Conservation (phyloP, 805 yeast species). For the Debaryomyces tyrocola region DNA sequence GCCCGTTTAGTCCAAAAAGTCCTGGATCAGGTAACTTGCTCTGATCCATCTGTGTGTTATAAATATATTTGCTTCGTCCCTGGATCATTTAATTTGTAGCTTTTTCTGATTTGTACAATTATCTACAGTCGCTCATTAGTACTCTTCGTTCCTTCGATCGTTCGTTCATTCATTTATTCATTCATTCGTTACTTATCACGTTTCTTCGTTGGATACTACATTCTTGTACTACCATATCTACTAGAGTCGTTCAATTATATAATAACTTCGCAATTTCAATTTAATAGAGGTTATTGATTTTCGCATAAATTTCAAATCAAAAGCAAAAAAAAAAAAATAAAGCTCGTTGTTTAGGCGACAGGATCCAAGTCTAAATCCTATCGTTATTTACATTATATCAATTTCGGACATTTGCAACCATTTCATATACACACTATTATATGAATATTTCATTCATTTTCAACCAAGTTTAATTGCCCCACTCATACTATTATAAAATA, state of each 20-base stretch:
- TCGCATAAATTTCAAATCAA: background rate
- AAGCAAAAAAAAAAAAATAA: background rate
- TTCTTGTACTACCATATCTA: background rate
- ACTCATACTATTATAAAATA: constrained; percentile 1
- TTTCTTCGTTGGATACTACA: background rate
- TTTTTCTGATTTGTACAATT: background rate
- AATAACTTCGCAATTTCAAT: background rate
- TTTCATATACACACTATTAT: background rate
- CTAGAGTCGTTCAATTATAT: too few species aligned
- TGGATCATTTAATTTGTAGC: constrained; percentile 1
- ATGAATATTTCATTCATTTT: background rate
- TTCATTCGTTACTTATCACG: background rate
- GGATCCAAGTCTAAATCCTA: background rate
- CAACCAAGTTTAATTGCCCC: background rate
- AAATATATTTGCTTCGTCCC: constrained; percentile 3
- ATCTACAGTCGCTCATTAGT: background rate
- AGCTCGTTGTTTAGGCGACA: background rate
- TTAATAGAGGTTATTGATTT: background rate
- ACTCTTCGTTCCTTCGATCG: background rate
- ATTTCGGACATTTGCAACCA: constrained; percentile 7
- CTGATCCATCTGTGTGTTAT: constrained; percentile 1
- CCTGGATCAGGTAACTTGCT: constrained; percentile 13
- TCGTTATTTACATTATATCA: background rate
- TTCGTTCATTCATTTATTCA: background rate
- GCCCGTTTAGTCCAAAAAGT: constrained; percentile 7